These are phyloP conservation scores for Parasarocladium wereldwijsianum DNA, from an alignment of 2,329 filamentous ascomycete species.

Conservation along the genomic window DNA sequence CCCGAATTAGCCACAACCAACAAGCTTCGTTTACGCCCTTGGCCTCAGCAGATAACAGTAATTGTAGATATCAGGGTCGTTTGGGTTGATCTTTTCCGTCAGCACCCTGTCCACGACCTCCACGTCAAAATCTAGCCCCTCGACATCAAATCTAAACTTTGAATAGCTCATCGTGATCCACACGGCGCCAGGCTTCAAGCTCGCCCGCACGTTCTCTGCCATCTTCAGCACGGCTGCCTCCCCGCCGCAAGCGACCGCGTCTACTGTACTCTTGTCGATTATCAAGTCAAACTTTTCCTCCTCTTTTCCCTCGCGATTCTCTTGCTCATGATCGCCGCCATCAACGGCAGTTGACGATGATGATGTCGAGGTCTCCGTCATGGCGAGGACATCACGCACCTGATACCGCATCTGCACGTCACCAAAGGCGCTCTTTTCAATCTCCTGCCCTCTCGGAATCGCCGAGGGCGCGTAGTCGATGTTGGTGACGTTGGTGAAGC, in stretches of 20 bases:
- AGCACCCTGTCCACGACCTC: constrained; percentile 25
- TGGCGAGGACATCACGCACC: constrained; percentile 28
- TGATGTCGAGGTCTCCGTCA: constrained; percentile 10
- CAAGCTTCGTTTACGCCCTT: too few relatives aligned
- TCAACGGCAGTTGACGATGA: constrained; percentile 4
- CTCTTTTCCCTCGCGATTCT: too few relatives aligned
- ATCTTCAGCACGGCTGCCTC: constrained; percentile 21
- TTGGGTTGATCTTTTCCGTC: constrained; percentile 22
- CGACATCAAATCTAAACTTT: constrained; percentile 21
- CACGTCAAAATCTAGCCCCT: constrained; percentile 24
- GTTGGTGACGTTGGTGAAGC: constrained; percentile 29
- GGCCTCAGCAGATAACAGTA: constrained; percentile 29
- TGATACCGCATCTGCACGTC: constrained; percentile 27
- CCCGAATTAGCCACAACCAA: too few relatives aligned
- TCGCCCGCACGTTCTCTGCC: constrained; percentile 19
- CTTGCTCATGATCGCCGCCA: neutral
- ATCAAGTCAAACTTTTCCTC: constrained; percentile 22
- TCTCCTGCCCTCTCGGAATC: constrained; percentile 23
- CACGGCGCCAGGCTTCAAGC: constrained; percentile 20
- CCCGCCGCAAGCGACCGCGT: constrained; percentile 32
- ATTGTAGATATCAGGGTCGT: constrained; percentile 30
- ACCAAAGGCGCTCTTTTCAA: constrained; percentile 26
- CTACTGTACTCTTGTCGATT: constrained; percentile 34
- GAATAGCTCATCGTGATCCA: constrained; percentile 37
- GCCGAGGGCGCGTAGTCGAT: constrained; percentile 35